Conservation (phyloP, 805 yeast species). For the Starmera pachycereana region DNA sequence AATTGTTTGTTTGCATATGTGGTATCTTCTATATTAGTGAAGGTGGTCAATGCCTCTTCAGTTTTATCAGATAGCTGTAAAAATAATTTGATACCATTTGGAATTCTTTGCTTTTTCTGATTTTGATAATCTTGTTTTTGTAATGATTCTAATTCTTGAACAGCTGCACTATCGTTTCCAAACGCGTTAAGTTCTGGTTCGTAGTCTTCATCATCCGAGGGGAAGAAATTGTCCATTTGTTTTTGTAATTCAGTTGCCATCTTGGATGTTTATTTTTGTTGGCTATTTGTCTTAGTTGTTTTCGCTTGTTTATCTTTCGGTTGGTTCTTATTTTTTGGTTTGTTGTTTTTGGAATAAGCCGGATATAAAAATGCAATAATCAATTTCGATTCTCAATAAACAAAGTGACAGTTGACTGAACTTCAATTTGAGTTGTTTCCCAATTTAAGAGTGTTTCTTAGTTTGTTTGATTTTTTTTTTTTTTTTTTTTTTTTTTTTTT, state of each 20-base stretch:
- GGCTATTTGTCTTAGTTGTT: neutral
- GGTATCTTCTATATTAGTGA: constrained; percentile 46
- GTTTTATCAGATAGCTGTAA: constrained; percentile 45
- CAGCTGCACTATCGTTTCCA: constrained; percentile 3
- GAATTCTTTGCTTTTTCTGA: constrained; percentile 11
- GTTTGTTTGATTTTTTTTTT: too few species aligned
- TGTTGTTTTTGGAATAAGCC: too few species aligned
- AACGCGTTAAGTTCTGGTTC: constrained; percentile 4
- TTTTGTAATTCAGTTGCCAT: neutral
- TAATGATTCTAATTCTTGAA: constrained; percentile 11
- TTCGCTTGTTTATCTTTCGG: neutral
- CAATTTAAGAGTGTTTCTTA: too few species aligned
- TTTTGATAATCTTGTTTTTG: constrained; percentile 8
- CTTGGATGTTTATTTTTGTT: neutral
- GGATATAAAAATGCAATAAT: too few species aligned
- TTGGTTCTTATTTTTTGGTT: too few species aligned
- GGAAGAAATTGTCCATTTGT: neutral
- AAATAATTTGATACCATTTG: constrained; percentile 14
- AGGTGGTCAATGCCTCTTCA: constrained; percentile 54
- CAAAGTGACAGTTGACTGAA: too few species aligned
- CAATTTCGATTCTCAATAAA: too few species aligned
- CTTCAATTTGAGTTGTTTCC: too few species aligned
- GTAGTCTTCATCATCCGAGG: constrained; percentile 11
- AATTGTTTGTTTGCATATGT: constrained; percentile 49
- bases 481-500: too few species aligned